Base-by-base conservation (phyloP, 2,329 filamentous ascomycete species). In the Hirsutella thompsonii region DNA sequence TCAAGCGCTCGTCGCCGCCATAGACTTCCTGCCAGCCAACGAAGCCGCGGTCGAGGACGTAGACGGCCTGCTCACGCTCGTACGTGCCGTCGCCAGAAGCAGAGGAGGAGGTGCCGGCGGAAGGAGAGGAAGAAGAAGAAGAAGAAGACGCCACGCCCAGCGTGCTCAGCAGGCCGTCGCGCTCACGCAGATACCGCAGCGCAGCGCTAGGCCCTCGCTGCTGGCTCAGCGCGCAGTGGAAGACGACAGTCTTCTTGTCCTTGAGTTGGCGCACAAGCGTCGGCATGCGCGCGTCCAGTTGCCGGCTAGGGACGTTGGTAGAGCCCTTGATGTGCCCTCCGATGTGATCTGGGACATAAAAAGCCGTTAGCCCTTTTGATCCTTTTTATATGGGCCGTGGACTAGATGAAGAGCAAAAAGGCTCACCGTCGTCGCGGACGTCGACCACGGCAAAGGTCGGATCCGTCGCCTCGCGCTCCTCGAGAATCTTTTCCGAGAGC, bases 161-260 rank as follows among this genome's bases (percentile, higher is more conserved):
- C 16, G 43, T 42, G 43, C 46, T 56, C 16, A 67, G 43, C 18
- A 67, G 44, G 13, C 71, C 66, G 49, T 82, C 77, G 37, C 78
- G 69, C 63, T 88, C 83, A 29, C 83, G 68, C 45, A 89, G 51
- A 59, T 95, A 96, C 53, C 73, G 71, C 50, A 94, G 63, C 3
- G 92, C 92, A 3, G 90, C 88, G 39, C 74, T 74, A 0, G 92
- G 92, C 0, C 92, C 92, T 1, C 92, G 73, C 64, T 94, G 83
- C 66, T 96, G 92, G 50, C 83, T 90, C 42, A 96, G 68, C 16
- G 85, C 83, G 62, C 92, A 98, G 65, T 98, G 92, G 60, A 98
- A 98, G 1, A 98, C 76, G 13, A 98, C 87, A 10, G 74, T 81
- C 42, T 92, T 76, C 60, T 87, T 88, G 55, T 81, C 78, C 48